Base-by-base conservation (phyloP, 345 rosid species). In the Pistacia integerrima region DNA sequence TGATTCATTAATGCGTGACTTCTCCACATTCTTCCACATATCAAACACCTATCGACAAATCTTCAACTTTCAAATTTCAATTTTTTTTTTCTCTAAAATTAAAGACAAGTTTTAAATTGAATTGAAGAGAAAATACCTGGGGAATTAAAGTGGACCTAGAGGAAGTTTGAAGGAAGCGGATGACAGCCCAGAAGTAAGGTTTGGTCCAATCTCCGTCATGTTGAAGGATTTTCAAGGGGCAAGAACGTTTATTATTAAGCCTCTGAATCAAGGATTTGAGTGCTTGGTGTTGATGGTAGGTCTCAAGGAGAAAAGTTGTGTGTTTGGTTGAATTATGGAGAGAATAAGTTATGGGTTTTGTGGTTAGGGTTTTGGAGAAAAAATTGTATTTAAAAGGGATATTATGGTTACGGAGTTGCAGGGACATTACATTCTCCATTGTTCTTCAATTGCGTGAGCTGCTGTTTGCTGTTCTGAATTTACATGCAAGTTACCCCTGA, bases 171-270 rank as follows among this genome's bases (percentile, higher is more conserved):
- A 93, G 96, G 75, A 82, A 88, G 28, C 79, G 87, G 75, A 90
- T 77, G 16, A 82, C 87, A 49, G 85, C 74, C 92, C 94, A 90
- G 86, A 93, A 88, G 59, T 69, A 89, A 69, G 89, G 82, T 71
- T 85, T 79, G 75, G 82, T 80, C 93, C 93, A 92, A 72, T 90
- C 92, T 64, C 89, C 92, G 78, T 89, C 91, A 4, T 88, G 85
- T 10, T 78, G 59, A 85, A 90, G 95, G 4, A 89, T 25, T 38
- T 51, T 79, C 82, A 86, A 62, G 77, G 95, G 90, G 82, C 76
- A 85, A 1, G 90, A 82, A 18, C 67, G 82, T 51, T 83, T 76
- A 74, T 20, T 44, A 11, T 41, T 60, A 12, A 90, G 91, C 77
- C 81, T 84, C 46, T 78, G 79, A 28, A 76, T 66, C 64, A 89